phyloP scores from a whole-genome alignment of 306 rosid genomes.

The Sicyos edulis region DNA sequence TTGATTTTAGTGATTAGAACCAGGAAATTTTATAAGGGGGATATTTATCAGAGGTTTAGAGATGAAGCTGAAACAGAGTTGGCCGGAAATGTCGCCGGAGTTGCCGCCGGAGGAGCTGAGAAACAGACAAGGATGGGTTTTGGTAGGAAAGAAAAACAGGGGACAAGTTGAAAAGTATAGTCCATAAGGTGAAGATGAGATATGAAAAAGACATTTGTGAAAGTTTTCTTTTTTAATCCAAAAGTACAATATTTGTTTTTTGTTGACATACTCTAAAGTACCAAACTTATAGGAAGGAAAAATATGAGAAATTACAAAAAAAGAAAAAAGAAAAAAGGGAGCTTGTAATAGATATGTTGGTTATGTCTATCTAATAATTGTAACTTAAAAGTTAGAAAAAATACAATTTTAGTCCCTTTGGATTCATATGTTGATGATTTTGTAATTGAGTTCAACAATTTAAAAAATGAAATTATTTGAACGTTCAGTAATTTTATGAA shows the following conservation, averaged over 20 bases:
- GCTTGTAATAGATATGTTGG: no score
- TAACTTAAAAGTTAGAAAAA: no score
- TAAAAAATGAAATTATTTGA: no score
- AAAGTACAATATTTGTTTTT: background rate
- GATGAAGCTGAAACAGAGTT: slow-evolving; percentile 23
- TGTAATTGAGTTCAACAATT: no score
- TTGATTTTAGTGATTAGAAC: slow-evolving; percentile 41
- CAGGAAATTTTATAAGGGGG: slow-evolving; percentile 38
- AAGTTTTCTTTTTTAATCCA: background rate
- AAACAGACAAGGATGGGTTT: background rate
- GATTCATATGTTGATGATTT: no score
- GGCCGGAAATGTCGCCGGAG: background rate
- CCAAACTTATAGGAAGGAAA: no score
- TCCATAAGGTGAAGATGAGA: background rate
- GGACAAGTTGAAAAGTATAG: background rate
- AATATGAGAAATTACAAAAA: no score
- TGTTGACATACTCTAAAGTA: background rate
- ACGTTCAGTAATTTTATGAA: no score
- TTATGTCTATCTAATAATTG: no score
- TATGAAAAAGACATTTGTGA: background rate
- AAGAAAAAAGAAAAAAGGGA: no score
- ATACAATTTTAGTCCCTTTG: no score
- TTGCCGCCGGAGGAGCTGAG: background rate
- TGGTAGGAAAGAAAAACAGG: background rate
- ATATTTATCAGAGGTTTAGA: slow-evolving; percentile 41